Base-by-base conservation (phyloP, 2,329 filamentous ascomycete genomes). In the Furcasterigmium sp. region DNA sequence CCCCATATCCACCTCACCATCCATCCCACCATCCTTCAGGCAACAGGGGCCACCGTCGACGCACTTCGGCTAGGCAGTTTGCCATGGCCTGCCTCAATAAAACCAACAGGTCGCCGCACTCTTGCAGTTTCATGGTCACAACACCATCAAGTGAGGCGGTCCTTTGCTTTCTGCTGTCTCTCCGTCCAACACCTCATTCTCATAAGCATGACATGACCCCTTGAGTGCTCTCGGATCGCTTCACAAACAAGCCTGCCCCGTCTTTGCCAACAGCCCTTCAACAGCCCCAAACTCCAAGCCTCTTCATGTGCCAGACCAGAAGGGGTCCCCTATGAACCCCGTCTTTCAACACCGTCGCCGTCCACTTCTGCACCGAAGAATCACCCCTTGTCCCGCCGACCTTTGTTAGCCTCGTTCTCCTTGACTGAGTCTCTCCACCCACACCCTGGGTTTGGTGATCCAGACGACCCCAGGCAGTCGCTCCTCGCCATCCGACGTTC, bases 391-490 rank as follows among this genome's bases (percentile, higher is more conserved):
- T 48, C 46, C 44, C 44, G 44, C 44, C 32, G 15, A 43, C 47
- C 47, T 51, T 51, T 51, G 43, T 48, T 39, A 43, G 45, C 49
- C 45, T 50, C 47, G 28, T 43, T 56, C 59, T 57, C 52, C 52
- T 57, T 56, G 56, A 52, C 32, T 35, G n/a, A 15, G 15, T 35
- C 23, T 26, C 23, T 26, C 53, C 55, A 56, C 59, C 55, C 43
- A 44, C 41, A 46, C 46, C 39, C 30, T 26, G 14, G 44, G 43
- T 46, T 26, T 17, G 44, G 43, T 46, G 46, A 50, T 37, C 41
- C 46, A 29, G 34, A 38, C 41, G 18, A 34, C 35, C 30, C 25
- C 15, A 21, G 41, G 44, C 41, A 44, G 46, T 47, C 46, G 44
- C 56, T 57, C 52, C 43, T 42, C 50, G 39, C 35, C 11, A 26